phyloP scores from a whole-genome alignment of 2,329 filamentous ascomycete genomes.

The Fusarium sp. region DNA sequence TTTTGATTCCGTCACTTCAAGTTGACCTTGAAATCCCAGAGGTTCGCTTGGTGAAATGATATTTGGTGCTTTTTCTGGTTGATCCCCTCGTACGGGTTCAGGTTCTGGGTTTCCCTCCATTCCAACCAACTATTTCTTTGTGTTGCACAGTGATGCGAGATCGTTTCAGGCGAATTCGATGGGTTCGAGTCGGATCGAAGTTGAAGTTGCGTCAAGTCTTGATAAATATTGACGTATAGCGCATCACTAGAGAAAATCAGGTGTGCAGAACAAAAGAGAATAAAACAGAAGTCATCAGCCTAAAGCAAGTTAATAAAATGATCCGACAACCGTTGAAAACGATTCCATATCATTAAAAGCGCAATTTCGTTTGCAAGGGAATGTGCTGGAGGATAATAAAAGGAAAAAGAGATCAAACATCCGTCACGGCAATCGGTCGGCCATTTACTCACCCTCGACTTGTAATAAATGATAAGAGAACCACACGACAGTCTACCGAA shows the following conservation, averaged over 20 bases:
- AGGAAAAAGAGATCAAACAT: slow-evolving; percentile 14
- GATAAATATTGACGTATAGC: slow-evolving; percentile 11
- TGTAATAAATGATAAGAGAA: slow-evolving; percentile 39
- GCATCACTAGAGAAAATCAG: slow-evolving; percentile 25
- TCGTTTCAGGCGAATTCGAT: slow-evolving; percentile 4
- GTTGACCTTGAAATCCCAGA: slow-evolving; percentile 15
- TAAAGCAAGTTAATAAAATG: background rate
- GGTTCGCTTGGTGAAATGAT: slow-evolving; percentile 11
- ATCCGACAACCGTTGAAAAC: background rate
- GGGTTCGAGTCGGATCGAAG: slow-evolving; percentile 11
- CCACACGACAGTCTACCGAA: slow-evolving; percentile 29
- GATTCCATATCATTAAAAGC: slow-evolving; percentile 29
- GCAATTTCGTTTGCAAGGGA: slow-evolving; percentile 13
- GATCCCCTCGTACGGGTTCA: slow-evolving; percentile 27
- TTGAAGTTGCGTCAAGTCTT: slow-evolving; percentile 14
- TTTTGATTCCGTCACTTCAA: slow-evolving; percentile 8
- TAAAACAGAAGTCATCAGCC: background rate
- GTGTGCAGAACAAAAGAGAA: background rate
- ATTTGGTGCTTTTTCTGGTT: slow-evolving; percentile 13
- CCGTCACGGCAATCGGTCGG: slow-evolving; percentile 27
- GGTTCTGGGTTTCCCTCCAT: slow-evolving; percentile 47
- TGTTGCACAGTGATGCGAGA: slow-evolving; percentile 18
- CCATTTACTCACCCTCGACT: slow-evolving; percentile 15
- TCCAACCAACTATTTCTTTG: slow-evolving; percentile 29
- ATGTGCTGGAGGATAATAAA: slow-evolving; percentile 13